Base-by-base conservation (phyloP, 1,284 basidiomycete genomes). In the Leccinum fallax region DNA sequence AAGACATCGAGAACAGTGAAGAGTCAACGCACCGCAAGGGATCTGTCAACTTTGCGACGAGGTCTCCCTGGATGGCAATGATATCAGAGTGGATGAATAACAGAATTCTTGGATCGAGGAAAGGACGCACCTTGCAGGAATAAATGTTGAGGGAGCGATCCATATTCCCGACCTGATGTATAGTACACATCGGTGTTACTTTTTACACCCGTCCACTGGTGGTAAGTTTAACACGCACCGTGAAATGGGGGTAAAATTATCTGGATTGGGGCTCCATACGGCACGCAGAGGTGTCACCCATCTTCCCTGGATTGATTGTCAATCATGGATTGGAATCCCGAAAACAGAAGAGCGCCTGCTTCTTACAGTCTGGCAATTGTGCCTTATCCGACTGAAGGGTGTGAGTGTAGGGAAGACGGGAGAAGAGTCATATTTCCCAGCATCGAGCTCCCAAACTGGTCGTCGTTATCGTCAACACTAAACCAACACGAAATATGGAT, bases 241-340 rank as follows among this genome's bases (percentile, higher is more conserved):
- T 90, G 66, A 93, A 92, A 72, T 93, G 89, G 32, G 91, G 91
- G 68, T 89, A 91, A 6, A 82, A n/a, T n/a, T 84, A 56, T 93
- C 85, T 2, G 89, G 83, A 75, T 93, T 93, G 1, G 83, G 82
- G 19, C 80, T 84, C 91, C 91, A 93, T 66, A 87, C 85, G 0
- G 92, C 90, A 59, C 85, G 84, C 36, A 93, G 76, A 34, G 88
- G 82, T 2, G 90, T 90, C 34, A 93, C 63, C 92, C 92, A 93
- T 77, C 83, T 84, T 0, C 91, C 91, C 91, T 93, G 40, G 19
- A 59, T 48, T n/a, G 6, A 13, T 13, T 46, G 8, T 51, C 36
- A 32, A 26, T 36, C 5, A 34, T 59, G 24, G 28, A 38, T 19
- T 16, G 21, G 7, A 28, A 6, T 1, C 2, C 15, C 5, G 1